Conservation (phyloP, 1,284 basidiomycete genomes). For the Trametes sp. region DNA sequence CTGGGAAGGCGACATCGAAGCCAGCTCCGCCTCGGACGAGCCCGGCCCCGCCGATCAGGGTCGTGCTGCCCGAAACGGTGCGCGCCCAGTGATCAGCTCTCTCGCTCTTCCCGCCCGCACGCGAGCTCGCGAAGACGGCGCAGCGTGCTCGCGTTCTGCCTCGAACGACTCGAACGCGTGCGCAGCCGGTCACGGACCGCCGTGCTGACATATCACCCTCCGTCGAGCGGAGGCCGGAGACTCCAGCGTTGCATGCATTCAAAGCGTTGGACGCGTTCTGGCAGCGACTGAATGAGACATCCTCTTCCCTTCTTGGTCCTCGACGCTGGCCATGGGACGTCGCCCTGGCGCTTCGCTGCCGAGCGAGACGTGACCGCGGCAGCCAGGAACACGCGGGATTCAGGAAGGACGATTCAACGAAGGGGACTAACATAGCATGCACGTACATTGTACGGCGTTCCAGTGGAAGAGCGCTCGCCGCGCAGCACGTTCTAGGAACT, state of each 20-base stretch:
- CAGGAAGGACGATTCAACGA: conserved; percentile 1
- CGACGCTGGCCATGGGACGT: background rate
- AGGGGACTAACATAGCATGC: no score
- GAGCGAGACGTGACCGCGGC: conserved; percentile 1
- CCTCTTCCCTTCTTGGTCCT: background rate
- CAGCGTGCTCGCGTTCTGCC: conserved; percentile 9
- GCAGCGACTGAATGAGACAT: conserved; percentile 19
- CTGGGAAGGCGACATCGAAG: background rate
- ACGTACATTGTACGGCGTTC: background rate
- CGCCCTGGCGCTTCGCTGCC: background rate
- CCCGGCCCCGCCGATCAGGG: conserved; percentile 32
- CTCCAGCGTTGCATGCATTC: background rate
- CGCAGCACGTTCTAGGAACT: conserved; percentile 5
- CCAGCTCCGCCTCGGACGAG: conserved; percentile 8
- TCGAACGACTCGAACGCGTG: conserved; percentile 4
- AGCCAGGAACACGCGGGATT: background rate
- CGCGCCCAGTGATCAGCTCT: background rate
- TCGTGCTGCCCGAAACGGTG: conserved; percentile 21
- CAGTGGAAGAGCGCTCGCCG: background rate
- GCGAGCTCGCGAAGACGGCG: background rate
- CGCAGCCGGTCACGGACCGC: conserved; percentile 4
- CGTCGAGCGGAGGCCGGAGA: background rate
- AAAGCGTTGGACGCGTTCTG: background rate
- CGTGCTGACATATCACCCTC: background rate
- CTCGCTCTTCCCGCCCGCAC: background rate